Conservation (phyloP, 1,284 basidiomycete species). For the Caloboletus inedulis region DNA sequence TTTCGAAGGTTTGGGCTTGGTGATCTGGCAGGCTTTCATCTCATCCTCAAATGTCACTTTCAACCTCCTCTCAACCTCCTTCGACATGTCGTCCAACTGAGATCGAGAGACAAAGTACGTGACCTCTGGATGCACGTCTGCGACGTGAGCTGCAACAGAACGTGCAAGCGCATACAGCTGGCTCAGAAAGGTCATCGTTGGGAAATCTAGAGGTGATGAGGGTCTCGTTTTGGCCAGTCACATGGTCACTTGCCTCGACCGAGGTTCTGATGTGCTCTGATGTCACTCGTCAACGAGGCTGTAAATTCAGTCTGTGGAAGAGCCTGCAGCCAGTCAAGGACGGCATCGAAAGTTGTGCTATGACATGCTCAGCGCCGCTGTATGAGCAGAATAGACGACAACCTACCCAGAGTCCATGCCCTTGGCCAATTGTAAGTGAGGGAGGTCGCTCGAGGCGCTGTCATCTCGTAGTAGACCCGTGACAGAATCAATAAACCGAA, state of each 20-base stretch:
- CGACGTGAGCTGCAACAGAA: conserved; percentile 34
- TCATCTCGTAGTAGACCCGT: conserved; percentile 30
- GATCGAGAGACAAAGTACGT: conserved; percentile 25
- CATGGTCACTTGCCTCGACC: conserved; percentile 43
- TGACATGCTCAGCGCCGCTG: conserved; percentile 10
- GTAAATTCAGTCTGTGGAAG: conserved; percentile 28
- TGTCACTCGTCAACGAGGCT: conserved; percentile 41
- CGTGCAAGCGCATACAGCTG: conserved; percentile 44
- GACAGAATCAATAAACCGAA: conserved; percentile 36
- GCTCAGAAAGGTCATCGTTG: conserved; percentile 48
- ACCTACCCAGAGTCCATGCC: conserved; percentile 31
- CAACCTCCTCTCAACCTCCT: conserved; percentile 21
- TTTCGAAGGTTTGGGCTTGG: conserved; percentile 40
- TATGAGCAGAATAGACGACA: neutral
- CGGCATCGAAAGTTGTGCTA: conserved; percentile 43
- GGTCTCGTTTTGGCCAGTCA: neutral
- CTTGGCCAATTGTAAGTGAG: conserved; percentile 9
- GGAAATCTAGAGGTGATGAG: conserved; percentile 45
- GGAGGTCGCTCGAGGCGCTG: conserved; percentile 19
- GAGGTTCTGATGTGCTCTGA: conserved; percentile 49
- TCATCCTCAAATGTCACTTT: conserved; percentile 33
- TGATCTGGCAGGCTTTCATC: conserved; percentile 37
- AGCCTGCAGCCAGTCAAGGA: conserved; percentile 42
- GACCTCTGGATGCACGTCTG: conserved; percentile 23
- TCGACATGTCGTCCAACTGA: conserved; percentile 18